Evolutionary conservation across 202 grass and related monocot genomes (phyloP), one percentile per base, ranked within the genome.

Genomic region (Hordeum pubiflorum): DNA sequence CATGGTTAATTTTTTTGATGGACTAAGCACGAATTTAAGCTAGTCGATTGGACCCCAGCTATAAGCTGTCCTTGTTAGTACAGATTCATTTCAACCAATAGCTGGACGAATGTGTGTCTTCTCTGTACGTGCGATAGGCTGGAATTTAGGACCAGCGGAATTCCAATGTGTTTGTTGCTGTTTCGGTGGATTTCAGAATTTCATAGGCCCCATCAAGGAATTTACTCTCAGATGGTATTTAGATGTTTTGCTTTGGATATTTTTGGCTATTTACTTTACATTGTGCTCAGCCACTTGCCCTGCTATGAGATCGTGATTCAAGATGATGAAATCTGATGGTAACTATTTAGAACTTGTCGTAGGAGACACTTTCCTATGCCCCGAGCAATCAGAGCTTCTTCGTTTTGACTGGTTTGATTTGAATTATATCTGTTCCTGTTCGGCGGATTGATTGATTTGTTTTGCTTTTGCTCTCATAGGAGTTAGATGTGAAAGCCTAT

Each of bases 371-470:
- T 76, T 50, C 54, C n/a, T 38, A 33, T 63, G 63, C 43, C 56
- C 43, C 3, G 50, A 6, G 50, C 2, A 54, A 54, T 52, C 69
- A 27, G 4, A 18, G 26, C 37, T 38, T 76, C 41, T 63, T 65
- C 46, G 26, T 46, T 89, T 76, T 58, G n/a, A 37, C 60, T 75
- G 17, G 24, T 87, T 73, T 58, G 39, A 44, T 87, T 73, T 59
- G 40, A 44, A 57, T 69, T 11, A 7, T 31, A 80, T 61, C 15
- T 36, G 22, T 80, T 61, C 36, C 33, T 22, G 3, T 61, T 41
- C 3, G 17, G 1, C 62, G 3, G 13, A 36, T 52, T 87, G 32
- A 62, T 87, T 3, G 27, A 29, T 29, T 29, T 72, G 24, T 57
- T 14, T 74, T 83, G n/a, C 50, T 43, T 21, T 46, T 29, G 23